phyloP scores from a whole-genome alignment of 2,329 filamentous ascomycete genomes.

The Fusarium compactum region DNA sequence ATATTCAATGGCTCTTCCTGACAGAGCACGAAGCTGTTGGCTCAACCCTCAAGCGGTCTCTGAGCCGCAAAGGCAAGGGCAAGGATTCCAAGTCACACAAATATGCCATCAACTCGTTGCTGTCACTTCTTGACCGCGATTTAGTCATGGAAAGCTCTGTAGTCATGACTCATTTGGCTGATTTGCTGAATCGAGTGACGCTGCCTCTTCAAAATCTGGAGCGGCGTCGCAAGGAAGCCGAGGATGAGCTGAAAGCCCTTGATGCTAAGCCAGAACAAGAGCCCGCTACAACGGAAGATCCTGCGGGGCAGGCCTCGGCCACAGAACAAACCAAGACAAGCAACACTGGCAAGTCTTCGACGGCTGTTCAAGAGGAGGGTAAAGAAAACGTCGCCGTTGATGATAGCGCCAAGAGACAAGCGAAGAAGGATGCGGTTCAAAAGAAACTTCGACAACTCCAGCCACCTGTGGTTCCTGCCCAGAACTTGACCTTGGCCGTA shows the following conservation, averaged over 20 bases:
- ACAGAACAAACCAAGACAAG: slow-evolving; percentile 51
- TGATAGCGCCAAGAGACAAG: slow-evolving; percentile 49
- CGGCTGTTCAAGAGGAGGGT: slow-evolving; percentile 46
- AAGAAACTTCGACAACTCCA: slow-evolving; percentile 72
- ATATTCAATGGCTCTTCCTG: slow-evolving; percentile 91
- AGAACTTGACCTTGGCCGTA: slow-evolving; percentile 93
- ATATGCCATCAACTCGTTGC: slow-evolving; percentile 90
- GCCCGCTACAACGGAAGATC: slow-evolving; percentile 43
- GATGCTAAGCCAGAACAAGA: slow-evolving; percentile 54
- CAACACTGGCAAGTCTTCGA: slow-evolving; percentile 29
- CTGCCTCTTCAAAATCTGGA: slow-evolving; percentile 84
- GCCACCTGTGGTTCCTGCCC: slow-evolving; percentile 86
- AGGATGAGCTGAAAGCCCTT: slow-evolving; percentile 63
- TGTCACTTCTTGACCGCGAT: slow-evolving; percentile 90
- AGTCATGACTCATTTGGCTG: slow-evolving; percentile 94
- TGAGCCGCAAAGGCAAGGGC: slow-evolving; percentile 86
- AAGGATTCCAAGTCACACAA: slow-evolving; percentile 87
- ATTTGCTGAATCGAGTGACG: slow-evolving; percentile 88
- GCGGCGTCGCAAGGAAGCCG: slow-evolving; percentile 82
- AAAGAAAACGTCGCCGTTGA: slow-evolving; percentile 45
- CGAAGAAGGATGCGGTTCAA: slow-evolving; percentile 56
- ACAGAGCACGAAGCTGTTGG: slow-evolving; percentile 87
- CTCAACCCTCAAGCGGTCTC: slow-evolving; percentile 79
- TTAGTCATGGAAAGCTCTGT: slow-evolving; percentile 96
- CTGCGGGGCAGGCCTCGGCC: slow-evolving; percentile 38